Percentiles rank a stretch among this genome's conserved stretches.
Evolutionary conservation across 1,284 basidiomycete species (phyloP).

Genomic region (Cerioporus squamosus): DNA sequence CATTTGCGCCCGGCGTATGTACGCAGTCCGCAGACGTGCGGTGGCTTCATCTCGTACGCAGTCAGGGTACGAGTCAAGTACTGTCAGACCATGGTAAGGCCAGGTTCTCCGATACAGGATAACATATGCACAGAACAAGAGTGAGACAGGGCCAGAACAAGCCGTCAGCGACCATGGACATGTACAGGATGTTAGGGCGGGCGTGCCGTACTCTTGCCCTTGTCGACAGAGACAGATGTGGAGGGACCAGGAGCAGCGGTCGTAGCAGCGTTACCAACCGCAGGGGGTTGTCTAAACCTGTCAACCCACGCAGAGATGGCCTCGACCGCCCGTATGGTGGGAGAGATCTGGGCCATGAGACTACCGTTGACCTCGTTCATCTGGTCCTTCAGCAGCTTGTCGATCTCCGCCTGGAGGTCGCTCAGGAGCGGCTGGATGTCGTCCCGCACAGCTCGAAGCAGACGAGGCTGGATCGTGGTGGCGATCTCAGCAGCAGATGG

Average conservation of each 20-base stretch:
- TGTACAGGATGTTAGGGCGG: background rate
- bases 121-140: too few relatives aligned
- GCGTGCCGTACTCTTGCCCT: conserved; percentile 3
- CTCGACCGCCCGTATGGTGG: conserved; percentile 35
- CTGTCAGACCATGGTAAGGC: too few relatives aligned
- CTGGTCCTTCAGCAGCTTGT: conserved; percentile 41
- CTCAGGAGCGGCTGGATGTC: conserved; percentile 43
- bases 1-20: too few relatives aligned
- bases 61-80: too few relatives aligned
- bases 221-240: background rate
- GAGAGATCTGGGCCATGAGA: conserved; percentile 44
- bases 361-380: conserved; percentile 41
- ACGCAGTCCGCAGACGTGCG: too few relatives aligned
- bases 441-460: conserved; percentile 43
- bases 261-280: background rate
- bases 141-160: too few relatives aligned
- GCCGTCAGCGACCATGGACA: too few relatives aligned
- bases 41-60: too few relatives aligned
- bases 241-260: background rate
- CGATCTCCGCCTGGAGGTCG: conserved; percentile 40
- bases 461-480: conserved; percentile 41
- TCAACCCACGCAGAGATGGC: conserved; percentile 31
- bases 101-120: too few relatives aligned
- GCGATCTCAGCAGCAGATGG: conserved; percentile 48
- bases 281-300: background rate